Evolutionary conservation across 768 basidiomycete species (phyloP).

Genomic region (Heimioporus sp.): DNA sequence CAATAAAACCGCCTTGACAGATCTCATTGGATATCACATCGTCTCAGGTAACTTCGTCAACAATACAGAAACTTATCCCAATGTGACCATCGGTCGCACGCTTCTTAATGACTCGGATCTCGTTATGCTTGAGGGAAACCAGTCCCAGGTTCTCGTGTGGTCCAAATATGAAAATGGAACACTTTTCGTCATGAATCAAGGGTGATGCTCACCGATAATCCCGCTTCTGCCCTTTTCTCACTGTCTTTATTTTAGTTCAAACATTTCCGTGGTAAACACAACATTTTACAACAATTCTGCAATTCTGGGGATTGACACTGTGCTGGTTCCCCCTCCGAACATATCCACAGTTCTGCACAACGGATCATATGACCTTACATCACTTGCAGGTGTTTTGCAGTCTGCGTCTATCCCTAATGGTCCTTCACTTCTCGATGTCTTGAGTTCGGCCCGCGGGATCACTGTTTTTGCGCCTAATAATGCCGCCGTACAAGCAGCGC

Average conservation of each 20-base stretch:
- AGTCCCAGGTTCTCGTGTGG: constrained; percentile 56
- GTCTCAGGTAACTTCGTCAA: constrained; percentile 50
- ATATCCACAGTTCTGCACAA: constrained; percentile 40
- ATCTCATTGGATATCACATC: constrained; percentile 57
- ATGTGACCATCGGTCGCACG: constrained; percentile 62
- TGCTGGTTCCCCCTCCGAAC: constrained; percentile 53
- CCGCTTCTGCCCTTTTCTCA: neutral
- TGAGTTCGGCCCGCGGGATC: constrained; percentile 46
- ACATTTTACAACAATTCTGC: constrained; percentile 39
- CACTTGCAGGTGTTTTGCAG: constrained; percentile 18
- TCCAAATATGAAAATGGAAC: constrained; percentile 36
- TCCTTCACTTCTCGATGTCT: constrained; percentile 21
- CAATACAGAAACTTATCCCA: constrained; percentile 45
- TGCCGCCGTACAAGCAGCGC: constrained; percentile 41
- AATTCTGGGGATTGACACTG: constrained; percentile 48
- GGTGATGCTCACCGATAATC: constrained; percentile 30
- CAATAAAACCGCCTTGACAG: constrained; percentile 39
- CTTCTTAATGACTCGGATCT: constrained; percentile 48
- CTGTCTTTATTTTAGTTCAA: constrained; percentile 20
- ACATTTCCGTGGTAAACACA: constrained; percentile 38
- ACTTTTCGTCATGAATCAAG: constrained; percentile 48
- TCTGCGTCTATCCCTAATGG: constrained; percentile 26
- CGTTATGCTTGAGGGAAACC: constrained; percentile 56
- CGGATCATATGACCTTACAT: constrained; percentile 39
- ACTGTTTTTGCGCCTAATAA: constrained; percentile 69